Percentiles rank a stretch among this genome's conserved stretches.
Evolutionary conservation across 129 eudicot species (phyloP).

Genomic region (Solidago caesia): DNA sequence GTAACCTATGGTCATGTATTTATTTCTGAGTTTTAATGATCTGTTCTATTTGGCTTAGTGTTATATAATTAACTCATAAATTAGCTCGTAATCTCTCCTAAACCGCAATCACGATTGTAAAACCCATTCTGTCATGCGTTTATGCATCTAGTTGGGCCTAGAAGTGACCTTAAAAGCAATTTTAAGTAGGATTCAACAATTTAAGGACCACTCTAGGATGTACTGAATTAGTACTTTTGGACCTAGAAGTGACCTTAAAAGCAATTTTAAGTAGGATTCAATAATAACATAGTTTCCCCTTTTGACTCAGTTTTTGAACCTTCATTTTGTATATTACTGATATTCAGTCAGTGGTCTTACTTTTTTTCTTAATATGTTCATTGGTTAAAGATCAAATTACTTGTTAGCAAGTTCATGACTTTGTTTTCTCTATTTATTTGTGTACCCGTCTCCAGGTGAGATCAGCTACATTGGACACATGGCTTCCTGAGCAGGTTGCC

Average conservation of each 20-base stretch:
- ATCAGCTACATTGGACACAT: constrained; percentile 94
- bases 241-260: neutral
- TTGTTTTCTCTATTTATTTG: constrained; percentile 24
- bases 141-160: neutral
- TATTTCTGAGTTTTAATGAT: neutral
- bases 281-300: no score
- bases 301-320: constrained; percentile 1
- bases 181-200: neutral
- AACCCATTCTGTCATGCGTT: neutral
- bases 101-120: neutral
- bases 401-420: constrained; percentile 12
- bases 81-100: neutral
- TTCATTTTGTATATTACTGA: neutral
- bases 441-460: constrained; percentile 59
- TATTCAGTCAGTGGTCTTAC: constrained; percentile 6
- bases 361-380: constrained; percentile 1
- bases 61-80: neutral
- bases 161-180: neutral
- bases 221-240: no score
- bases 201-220: no score
- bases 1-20: no score
- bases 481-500: constrained; percentile 98
- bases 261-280: neutral
- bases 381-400: neutral
- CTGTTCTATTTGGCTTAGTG: neutral